Conservation (phyloP, 129 eudicot species). For the Tagetes erecta region DNA sequence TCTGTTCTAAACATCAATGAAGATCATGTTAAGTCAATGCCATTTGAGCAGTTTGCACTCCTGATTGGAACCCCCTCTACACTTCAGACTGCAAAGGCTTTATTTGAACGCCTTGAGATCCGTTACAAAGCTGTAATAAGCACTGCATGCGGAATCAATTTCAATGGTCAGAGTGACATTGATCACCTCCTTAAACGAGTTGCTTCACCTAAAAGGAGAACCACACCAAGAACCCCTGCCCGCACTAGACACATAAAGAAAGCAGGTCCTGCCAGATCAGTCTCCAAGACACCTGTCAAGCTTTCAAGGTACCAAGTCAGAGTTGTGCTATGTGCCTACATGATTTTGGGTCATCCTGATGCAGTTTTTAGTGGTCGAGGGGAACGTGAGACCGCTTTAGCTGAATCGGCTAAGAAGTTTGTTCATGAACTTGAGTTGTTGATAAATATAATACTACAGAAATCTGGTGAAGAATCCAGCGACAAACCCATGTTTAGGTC, state of each 20-base stretch:
- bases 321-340: constrained; percentile 84
- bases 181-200: constrained; percentile 94
- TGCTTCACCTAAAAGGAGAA: constrained; percentile 65
- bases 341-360: constrained; percentile 91
- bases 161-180: constrained; percentile 53
- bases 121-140: constrained; percentile 49
- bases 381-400: constrained; percentile 76
- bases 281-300: constrained; percentile 43
- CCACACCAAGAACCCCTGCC: constrained; percentile 45
- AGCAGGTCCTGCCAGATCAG: constrained; percentile 37
- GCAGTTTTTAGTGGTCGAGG: constrained; percentile 89
- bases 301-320: constrained; percentile 88
- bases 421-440: constrained; percentile 73
- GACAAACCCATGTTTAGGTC: constrained; percentile 54
- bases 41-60: constrained; percentile 88
- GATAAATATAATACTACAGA: constrained; percentile 49
- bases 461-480: constrained; percentile 40
- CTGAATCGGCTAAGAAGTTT: constrained; percentile 63
- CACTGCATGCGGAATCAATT: constrained; percentile 29
- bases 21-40: constrained; percentile 63
- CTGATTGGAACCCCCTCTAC: constrained; percentile 66
- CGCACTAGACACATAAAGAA: constrained; percentile 47
- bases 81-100: constrained; percentile 63
- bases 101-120: constrained; percentile 79
- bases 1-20: constrained; percentile 56